These are phyloP conservation scores for Aspergillus hancockii DNA, from an alignment of 495 filamentous ascomycete species.

Conservation along the genomic window DNA sequence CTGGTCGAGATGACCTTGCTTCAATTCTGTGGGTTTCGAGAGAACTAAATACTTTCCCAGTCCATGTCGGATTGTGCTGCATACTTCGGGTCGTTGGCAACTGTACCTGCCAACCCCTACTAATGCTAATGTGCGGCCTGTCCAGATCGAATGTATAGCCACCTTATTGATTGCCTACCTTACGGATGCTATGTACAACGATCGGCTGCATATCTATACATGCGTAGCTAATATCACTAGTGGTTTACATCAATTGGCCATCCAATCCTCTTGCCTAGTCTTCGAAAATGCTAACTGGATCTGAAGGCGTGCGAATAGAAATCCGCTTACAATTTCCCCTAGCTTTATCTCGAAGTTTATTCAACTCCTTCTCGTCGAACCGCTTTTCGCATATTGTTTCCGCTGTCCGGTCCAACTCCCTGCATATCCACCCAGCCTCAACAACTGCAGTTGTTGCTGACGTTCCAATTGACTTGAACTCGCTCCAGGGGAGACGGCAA, in stretches of 20 bases:
- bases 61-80: neutral
- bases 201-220: neutral
- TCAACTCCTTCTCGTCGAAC: slow-evolving; percentile 9
- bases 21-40: neutral
- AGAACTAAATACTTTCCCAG: neutral
- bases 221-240: neutral
- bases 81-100: neutral
- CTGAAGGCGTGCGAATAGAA: neutral
- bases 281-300: slow-evolving; percentile 8
- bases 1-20: neutral
- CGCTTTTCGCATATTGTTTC: neutral
- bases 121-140: neutral
- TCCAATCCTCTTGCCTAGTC: neutral
- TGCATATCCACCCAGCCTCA: slow-evolving; percentile 11
- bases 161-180: too few species aligned
- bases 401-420: slow-evolving; percentile 8
- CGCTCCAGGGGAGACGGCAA: slow-evolving; percentile 7
- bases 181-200: neutral
- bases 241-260: neutral
- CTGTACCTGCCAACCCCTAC: neutral
- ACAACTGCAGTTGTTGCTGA: slow-evolving; percentile 13
- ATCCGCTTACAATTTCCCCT: slow-evolving; percentile 9
- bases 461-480: slow-evolving; percentile 11
- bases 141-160: too few species aligned
- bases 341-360: slow-evolving; percentile 10